Percentiles rank a stretch among this genome's conserved stretches.
phyloP scores from a whole-genome alignment of 495 filamentous ascomycete genomes.

The Bryoglossum gracile region DNA sequence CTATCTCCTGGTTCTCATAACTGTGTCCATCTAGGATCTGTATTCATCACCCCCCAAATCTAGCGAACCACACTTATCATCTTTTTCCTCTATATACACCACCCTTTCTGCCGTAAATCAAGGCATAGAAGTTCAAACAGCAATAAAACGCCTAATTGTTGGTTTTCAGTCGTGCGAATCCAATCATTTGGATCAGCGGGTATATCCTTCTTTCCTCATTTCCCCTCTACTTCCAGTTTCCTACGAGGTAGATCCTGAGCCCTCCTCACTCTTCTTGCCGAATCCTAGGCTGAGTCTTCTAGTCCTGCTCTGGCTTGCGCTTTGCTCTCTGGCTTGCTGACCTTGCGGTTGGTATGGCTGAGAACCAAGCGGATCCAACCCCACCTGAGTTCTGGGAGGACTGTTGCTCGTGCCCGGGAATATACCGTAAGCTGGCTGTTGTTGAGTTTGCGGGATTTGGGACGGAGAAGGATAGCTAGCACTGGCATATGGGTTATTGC shows the following conservation, averaged over 20 bases:
- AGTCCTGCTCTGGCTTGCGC: background rate
- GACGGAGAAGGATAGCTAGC: background rate
- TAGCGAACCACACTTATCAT: no score
- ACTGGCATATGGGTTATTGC: conserved; percentile 1
- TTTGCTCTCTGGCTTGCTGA: background rate
- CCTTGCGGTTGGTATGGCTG: background rate
- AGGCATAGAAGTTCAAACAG: no score
- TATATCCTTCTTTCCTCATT: background rate
- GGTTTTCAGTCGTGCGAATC: no score
- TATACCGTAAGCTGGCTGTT: conserved; percentile 1
- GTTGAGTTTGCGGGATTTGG: background rate
- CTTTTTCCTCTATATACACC: no score
- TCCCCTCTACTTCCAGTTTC: background rate
- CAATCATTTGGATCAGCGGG: background rate
- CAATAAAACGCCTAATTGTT: no score
- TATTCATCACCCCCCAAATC: no score
- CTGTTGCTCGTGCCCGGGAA: background rate
- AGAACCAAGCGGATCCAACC: background rate
- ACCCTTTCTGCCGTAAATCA: no score
- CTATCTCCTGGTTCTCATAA: no score
- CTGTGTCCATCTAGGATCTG: no score
- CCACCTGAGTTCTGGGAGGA: background rate
- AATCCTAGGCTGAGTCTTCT: conserved; percentile 12
- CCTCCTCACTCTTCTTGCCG: background rate
- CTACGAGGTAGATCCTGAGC: no score